Evolutionary conservation across 23 red algal genomes (phyloP), one percentile per base, ranked within the genome.

Genomic region (Gracilaria caudata): DNA sequence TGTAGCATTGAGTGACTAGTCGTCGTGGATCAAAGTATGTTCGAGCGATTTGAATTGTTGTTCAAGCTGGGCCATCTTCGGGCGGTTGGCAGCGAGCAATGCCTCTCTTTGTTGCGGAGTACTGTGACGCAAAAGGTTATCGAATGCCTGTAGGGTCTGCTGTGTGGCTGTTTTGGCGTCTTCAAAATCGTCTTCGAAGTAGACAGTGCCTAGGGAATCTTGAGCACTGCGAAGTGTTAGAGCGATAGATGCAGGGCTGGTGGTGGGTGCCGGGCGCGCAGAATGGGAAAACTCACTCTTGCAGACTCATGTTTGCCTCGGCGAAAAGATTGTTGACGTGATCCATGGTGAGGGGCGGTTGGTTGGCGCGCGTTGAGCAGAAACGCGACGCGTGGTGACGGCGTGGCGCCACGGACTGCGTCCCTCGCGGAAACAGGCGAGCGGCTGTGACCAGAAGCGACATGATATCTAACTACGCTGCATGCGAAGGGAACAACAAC

Each of bases 141-240:
- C 46, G 53, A 88, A 88, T 17, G 84, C 84, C 38, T 39, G 39
- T 4, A 88, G 56, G 4, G 84, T 88, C 19, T 64, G 60, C 25
- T 88, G 25, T 7, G 84, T 88, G 68, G 84, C 84, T 39, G 25
- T 16, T 37, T 88, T 88, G 70, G 84, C 84, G 72, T 88, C 84
- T 10, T 64, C n/a, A 33, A 88, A 88, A 49, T 88, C 84, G 84
- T 88, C 84, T 25, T 57, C 70, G 39, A 88, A 88, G 68, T 88
- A 88, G 3, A 88, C 84, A 4, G 84, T 88, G 26, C 84, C 84
- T 29, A 51, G 46, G 3, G 84, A 88, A 8, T 88, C 68, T 5
- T 59, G 47, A 17, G 84, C 84, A 47, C 79, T 83, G 39, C 32
- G 32, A 33, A 79, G 33, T 34, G 74, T 79, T 79, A 53, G 39